Evolutionary conservation across 108 stramenopile species (phyloP), one percentile per base, ranked within the genome.

Genomic region (Schizochytrium sp.): DNA sequence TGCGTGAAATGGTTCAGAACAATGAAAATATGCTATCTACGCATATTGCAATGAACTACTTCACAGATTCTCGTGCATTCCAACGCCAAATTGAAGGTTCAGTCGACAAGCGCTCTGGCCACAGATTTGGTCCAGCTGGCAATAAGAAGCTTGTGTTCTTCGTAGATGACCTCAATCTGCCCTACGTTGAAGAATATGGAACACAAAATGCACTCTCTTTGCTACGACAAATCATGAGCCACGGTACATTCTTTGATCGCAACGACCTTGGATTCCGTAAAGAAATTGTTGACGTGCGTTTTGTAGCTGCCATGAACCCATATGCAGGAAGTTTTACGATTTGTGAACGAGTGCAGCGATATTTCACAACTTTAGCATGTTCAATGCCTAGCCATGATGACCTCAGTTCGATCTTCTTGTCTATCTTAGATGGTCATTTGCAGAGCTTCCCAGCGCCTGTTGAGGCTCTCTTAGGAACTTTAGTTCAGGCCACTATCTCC

Each of bases 151-250:
- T 96, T 72, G 89, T 96, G 46, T 93, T 94, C 59, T 96, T 96
- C 90, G 91, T 97, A 56, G 97, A 97, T 57, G 97, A 97, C 89
- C 92, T 97, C 94, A 97, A 97, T 90, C 92, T 97, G 83, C 97
- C 97, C n/a, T 96, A 95, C 92, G 93, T 96, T 3, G 97, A 97
- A 93, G 95, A 95, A 56, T 97, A 97, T 72, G 97, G 97, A 28
- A 96, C 97, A 13, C 97, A 97, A 93, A 96, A 96, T 73, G 90
- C 96, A 4, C 96, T 97, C 88, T 96, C 96, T 40, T 87, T 97
- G 72, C 88, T 97, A 50, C 96, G 96, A 40, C 97, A 97, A 92
- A 94, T 95, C 72, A 95, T 97, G 90, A 94, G 95, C 55, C 92
- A 97, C 88, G 94, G 95, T 4, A 95, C 94, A n/a, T 95, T 96